Base-by-base conservation (phyloP, 2,329 filamentous ascomycete species). In the Epicoccum nigrum region DNA sequence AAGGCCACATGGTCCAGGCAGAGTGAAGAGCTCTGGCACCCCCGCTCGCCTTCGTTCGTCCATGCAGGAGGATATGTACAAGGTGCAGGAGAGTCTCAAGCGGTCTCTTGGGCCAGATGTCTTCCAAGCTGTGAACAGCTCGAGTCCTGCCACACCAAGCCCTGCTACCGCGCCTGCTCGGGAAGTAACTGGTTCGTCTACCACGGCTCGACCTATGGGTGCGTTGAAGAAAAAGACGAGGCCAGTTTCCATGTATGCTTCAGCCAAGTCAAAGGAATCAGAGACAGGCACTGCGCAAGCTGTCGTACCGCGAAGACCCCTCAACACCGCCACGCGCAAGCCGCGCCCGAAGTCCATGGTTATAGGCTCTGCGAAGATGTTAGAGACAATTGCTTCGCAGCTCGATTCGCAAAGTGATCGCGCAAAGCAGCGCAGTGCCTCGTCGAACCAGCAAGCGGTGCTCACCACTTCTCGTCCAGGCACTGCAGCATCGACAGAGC, bases 31-130 rank as follows among this genome's bases (percentile, higher is more conserved):
- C 43, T 43, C 34, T 15, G 50, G 50, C 6, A 53, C 50, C 6
- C 45, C 50, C 2, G 8, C 27, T 31, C 34, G 20, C 23, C 17
- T 53, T 19, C 50, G 45, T 8, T 48, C 45, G 3, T 53, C 53
- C n/a, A 54, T 56, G 15, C 42, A 47, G 27, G 51, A 51, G 30
- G 56, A 63, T 4, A 58, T 52, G 51, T 39, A 16, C 3, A 48
- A 41, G 4, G 8, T 54, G 4, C 43, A 45, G 16, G 46, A 46
- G 4, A 45, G 43, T 5, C 19, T 59, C 37, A 55, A 45, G 15
- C 51, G 45, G n/a, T 59, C 59, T 4, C 44, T 45, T 23, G 52
- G 51, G 0, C 35, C 48, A 3, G 52, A 47, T 16, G 15, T 15
- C 2, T 51, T 57, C 8, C 49, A 42, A 21, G 30, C 39, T 25